Evolutionary conservation across 495 filamentous ascomycete genomes (phyloP), one percentile per base, ranked within the genome.

Genomic region (Viridothelium virens): DNA sequence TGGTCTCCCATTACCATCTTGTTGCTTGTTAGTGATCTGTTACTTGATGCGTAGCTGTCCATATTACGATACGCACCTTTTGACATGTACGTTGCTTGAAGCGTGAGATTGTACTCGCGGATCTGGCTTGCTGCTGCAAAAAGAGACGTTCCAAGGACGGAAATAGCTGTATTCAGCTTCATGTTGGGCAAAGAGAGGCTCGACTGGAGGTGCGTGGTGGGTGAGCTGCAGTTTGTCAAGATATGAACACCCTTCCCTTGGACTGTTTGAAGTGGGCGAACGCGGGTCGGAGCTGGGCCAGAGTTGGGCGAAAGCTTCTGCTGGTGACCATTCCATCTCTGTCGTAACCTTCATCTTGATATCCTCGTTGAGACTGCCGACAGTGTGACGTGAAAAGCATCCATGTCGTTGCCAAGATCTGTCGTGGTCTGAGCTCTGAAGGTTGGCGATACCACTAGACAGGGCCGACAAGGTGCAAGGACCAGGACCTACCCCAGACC

Each of bases 81-180:
- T 33, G 53, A 59, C 53, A 59, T 59, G 53, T 59, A 59, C 18
- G 53, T 34, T 18, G 53, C 53, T 18, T 59, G 53, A 33, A 59
- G 53, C 33, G 53, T 59, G 14, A 59, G 53, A 59, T 59, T 59
- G 31, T 59, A 59, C 31, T 59, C 53, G 7, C 53, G 53, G 2
- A 59, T 7, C 53, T 59, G 53, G 31, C 53, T 31, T 59, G 53
- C 53, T 6, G 53, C 31, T 14, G 31, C 53, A 59, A 36, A 33
- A 10, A 59, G 53, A 18, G 53, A 18, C 10, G 53, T 10, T 4
- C 53, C n/a, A 10, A 59, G 14, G n/a, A 59, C 3, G 11, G 31
- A 18, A 18, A 59, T 18, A 5, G 14, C 25, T 36, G 31, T 10
- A 34, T 5, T 36, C 6, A 34, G 53, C 31, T 36, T 59, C 53